phyloP scores from a whole-genome alignment of 306 rosid genomes.

The Parietaria judaica region DNA sequence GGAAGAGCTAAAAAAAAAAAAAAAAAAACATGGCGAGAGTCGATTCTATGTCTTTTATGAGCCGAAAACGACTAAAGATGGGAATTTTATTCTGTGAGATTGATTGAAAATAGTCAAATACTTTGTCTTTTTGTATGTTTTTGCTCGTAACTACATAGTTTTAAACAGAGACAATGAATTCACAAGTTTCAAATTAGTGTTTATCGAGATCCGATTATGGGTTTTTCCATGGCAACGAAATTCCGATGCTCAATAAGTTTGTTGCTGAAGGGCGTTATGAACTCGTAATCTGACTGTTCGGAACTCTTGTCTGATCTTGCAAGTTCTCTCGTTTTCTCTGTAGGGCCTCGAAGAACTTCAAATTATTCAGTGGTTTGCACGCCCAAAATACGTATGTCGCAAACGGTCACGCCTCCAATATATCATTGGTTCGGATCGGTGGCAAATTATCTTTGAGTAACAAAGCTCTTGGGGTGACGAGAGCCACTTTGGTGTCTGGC shows the following conservation, averaged over 20 bases:
- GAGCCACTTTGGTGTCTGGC: constrained; percentile 45
- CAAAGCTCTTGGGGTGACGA: constrained; percentile 24
- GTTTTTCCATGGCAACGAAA: too few species aligned
- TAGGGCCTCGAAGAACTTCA: constrained; percentile 42
- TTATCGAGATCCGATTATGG: too few species aligned
- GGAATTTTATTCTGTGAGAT: neutral
- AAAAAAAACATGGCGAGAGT: too few species aligned
- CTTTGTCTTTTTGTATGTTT: neutral
- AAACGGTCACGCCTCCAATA: constrained; percentile 21
- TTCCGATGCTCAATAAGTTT: too few species aligned
- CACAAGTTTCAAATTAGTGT: too few species aligned
- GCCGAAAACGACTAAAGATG: neutral
- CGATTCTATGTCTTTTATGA: neutral
- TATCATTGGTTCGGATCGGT: constrained; percentile 28
- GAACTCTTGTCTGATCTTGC: neutral
- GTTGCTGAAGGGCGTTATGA: too few species aligned
- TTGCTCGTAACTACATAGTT: neutral
- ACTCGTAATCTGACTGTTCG: too few species aligned
- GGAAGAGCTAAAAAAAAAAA: too few species aligned
- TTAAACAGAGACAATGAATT: neutral
- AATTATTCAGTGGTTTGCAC: constrained; percentile 31
- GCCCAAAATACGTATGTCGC: constrained; percentile 13
- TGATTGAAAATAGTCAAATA: neutral
- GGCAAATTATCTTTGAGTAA: constrained; percentile 29
- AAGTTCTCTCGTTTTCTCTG: constrained; percentile 9